Conservation (phyloP, 176 grass and related monocot genomes). For the Musa troglodytarum region DNA sequence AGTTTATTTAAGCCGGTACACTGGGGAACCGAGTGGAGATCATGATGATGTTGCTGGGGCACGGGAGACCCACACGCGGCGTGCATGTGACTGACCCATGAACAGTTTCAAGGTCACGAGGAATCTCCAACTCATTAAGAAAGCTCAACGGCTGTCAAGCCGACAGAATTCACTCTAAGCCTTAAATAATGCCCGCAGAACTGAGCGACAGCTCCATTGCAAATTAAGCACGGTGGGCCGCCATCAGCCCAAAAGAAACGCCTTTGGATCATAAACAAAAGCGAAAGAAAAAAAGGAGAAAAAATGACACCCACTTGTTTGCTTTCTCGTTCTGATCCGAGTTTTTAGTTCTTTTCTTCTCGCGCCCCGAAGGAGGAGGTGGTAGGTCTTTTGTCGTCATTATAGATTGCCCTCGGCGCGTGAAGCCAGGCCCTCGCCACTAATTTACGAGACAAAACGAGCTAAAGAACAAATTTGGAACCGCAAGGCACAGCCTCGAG, state of each 20-base stretch:
- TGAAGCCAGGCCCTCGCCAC: not conserved
- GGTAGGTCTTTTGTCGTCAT: constrained; percentile 16
- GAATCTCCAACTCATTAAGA: constrained; percentile 6
- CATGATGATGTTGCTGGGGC: not conserved
- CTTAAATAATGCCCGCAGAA: no score
- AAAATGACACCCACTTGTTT: not conserved
- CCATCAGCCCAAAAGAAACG: not conserved
- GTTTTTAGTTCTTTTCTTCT: not conserved
- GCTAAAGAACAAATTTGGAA: constrained; percentile 19
- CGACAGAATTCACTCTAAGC: not conserved
- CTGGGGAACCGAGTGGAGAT: no score
- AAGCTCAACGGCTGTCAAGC: not conserved
- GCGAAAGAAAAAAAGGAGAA: not conserved
- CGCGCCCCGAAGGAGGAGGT: not conserved
- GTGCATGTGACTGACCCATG: not conserved
- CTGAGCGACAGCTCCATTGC: not conserved
- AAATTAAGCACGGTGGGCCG: constrained; percentile 2
- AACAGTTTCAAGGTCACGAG: not conserved
- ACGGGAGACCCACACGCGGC: not conserved
- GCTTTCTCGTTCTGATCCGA: not conserved
- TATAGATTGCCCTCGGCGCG: not conserved
- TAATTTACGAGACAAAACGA: constrained; percentile 2
- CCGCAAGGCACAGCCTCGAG: not conserved
- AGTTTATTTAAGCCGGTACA: not conserved
- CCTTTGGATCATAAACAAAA: no score